These are phyloP conservation scores for Erodium trifolium DNA, from an alignment of 441 rosid species.

Conservation along the genomic window DNA sequence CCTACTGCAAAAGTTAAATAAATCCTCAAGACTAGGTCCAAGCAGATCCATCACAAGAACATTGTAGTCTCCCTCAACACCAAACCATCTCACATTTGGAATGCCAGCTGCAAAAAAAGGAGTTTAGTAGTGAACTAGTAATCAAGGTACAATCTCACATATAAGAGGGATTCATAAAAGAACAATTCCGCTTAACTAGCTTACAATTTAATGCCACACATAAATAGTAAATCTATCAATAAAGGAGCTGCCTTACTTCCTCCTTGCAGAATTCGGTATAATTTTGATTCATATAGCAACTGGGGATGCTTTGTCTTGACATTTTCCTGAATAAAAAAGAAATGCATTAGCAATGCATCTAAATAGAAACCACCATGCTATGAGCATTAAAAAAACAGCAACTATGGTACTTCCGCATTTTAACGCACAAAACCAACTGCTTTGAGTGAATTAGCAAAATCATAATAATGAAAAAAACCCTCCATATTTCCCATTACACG, in stretches of 20 bases:
- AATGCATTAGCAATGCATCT: neutral
- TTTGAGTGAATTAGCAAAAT: neutral
- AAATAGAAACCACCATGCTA: neutral
- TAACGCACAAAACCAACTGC: neutral
- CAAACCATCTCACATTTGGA: slow-evolving; percentile 10
- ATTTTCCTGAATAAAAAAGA: neutral
- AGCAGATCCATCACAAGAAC: slow-evolving; percentile 10
- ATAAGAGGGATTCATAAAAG: neutral
- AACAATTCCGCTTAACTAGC: neutral
- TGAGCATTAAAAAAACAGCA: neutral
- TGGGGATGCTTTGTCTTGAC: slow-evolving; percentile 10
- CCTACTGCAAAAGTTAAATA: slow-evolving; percentile 6
- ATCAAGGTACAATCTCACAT: neutral
- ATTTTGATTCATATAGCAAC: slow-evolving; percentile 7
- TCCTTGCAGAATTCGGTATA: slow-evolving; percentile 8
- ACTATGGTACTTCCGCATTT: neutral
- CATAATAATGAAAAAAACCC: neutral
- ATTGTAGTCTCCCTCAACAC: slow-evolving; percentile 6
- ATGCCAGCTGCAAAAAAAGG: neutral
- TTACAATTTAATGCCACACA: neutral
- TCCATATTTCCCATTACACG: neutral
- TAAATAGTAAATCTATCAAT: neutral
- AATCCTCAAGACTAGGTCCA: slow-evolving; percentile 5
- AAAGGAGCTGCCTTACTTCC: slow-evolving; percentile 1
- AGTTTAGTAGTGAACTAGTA: neutral